phyloP scores from a whole-genome alignment of 164 flowering plant species.

The Tinospora cordifolia region DNA sequence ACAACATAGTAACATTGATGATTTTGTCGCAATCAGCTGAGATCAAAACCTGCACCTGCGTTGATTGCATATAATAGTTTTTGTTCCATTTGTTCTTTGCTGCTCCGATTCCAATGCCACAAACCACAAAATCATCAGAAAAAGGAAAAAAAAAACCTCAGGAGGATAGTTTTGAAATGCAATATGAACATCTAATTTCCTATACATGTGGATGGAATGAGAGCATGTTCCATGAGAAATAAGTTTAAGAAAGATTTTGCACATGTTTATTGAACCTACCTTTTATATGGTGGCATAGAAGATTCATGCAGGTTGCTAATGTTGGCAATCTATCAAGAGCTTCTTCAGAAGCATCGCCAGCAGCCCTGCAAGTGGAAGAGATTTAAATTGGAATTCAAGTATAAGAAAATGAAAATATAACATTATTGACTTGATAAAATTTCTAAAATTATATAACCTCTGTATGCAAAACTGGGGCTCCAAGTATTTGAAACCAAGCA shows the following conservation, averaged over 20 bases:
- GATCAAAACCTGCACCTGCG: constrained; percentile 94
- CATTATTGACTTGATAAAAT: too few relatives aligned
- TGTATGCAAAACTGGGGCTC: too few relatives aligned
- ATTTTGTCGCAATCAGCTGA: constrained; percentile 40
- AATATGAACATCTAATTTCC: neutral
- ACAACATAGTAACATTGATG: neutral
- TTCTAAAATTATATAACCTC: too few relatives aligned
- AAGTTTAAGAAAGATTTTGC: neutral
- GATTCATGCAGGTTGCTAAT: constrained; percentile 98
- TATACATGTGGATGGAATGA: neutral
- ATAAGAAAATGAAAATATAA: too few relatives aligned
- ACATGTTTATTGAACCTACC: constrained; percentile 33
- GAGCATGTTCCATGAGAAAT: neutral
- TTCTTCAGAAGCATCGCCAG: constrained; percentile 73
- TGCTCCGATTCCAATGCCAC: constrained; percentile 26
- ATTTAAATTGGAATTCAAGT: too few relatives aligned
- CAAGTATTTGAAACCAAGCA: too few relatives aligned
- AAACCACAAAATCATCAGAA: neutral
- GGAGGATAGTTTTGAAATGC: neutral
- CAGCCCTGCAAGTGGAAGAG: too few relatives aligned
- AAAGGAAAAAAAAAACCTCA: neutral
- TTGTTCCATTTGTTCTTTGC: constrained; percentile 84
- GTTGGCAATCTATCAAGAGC: constrained; percentile 85
- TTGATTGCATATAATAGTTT: too few relatives aligned
- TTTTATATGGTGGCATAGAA: constrained; percentile 90